A percentile compares a stretch with the other conserved stretches of the same genome.
phyloP scores from a whole-genome alignment of 2,329 filamentous ascomycete genomes.

The Fusarium solani-melongenae region DNA sequence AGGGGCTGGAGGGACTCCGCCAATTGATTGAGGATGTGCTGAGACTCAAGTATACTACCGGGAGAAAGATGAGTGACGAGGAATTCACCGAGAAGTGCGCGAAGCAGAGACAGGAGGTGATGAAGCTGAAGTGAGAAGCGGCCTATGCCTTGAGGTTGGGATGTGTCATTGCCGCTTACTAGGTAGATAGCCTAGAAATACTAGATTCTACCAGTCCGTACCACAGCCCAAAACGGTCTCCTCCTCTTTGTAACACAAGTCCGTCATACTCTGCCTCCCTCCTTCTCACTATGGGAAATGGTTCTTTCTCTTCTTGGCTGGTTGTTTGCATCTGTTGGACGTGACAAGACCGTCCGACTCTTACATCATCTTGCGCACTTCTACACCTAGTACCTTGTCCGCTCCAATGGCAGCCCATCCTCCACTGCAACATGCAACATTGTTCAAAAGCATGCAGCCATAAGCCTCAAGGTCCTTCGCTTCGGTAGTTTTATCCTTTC shows the following conservation, averaged over 20 bases:
- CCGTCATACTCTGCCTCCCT: too few species aligned
- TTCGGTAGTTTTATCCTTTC: too few species aligned
- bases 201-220: too few species aligned
- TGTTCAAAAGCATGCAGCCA: neutral
- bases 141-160: neutral
- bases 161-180: neutral
- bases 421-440: neutral
- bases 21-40: conserved; percentile 32
- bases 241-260: too few species aligned
- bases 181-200: neutral
- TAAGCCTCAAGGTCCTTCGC: too few species aligned
- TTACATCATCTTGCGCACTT: neutral
- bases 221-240: too few species aligned
- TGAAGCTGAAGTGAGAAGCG: neutral
- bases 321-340: neutral
- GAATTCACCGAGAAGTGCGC: conserved; percentile 24
- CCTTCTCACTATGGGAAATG: neutral
- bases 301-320: neutral
- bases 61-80: conserved; percentile 1
- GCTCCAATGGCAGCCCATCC: neutral
- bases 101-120: conserved; percentile 11
- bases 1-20: conserved; percentile 11
- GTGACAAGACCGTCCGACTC: neutral
- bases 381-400: neutral
- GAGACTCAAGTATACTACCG: conserved; percentile 30